Evolutionary conservation across 768 basidiomycete species (phyloP).

Genomic region (Mycena galopus): DNA sequence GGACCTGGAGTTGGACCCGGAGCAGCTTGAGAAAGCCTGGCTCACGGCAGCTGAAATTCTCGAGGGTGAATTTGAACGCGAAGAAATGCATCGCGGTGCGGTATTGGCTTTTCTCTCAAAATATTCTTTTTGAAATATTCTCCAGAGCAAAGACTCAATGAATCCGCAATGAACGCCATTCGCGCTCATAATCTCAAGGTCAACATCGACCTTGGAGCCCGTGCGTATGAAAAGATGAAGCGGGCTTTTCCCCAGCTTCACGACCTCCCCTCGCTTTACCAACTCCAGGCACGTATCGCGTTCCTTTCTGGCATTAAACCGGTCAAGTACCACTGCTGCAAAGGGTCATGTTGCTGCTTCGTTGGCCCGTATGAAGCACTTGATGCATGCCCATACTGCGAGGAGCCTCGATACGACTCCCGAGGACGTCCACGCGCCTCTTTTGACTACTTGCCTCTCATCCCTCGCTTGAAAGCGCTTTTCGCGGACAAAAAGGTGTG

Average conservation of each 20-base stretch:
- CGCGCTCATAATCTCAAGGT: constrained; percentile 26
- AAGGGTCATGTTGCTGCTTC: constrained; percentile 56
- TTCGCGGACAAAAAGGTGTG: constrained; percentile 38
- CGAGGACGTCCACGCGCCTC: constrained; percentile 38
- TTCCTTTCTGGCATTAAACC: constrained; percentile 16
- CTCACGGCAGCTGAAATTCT: not conserved
- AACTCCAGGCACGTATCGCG: constrained; percentile 14
- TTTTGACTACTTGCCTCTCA: constrained; percentile 57
- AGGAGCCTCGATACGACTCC: constrained; percentile 39
- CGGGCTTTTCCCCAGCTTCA: too few species aligned
- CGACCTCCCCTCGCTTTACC: constrained; percentile 14
- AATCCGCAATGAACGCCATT: constrained; percentile 4
- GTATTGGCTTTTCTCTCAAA: not conserved
- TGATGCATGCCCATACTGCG: constrained; percentile 54
- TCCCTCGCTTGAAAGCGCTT: constrained; percentile 48
- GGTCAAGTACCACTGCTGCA: constrained; percentile 54
- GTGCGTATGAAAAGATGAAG: constrained; percentile 18
- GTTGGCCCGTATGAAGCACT: constrained; percentile 46
- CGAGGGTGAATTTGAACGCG: not conserved
- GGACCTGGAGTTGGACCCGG: not conserved
- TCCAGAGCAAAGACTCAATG: not conserved
- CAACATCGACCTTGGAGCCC: constrained; percentile 14
- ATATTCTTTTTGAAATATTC: not conserved
- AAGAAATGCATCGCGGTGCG: constrained; percentile 1
- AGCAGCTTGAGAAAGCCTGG: not conserved